Conservation (phyloP, 208 protist species). For the Jaenimonas drosophilae region DNA sequence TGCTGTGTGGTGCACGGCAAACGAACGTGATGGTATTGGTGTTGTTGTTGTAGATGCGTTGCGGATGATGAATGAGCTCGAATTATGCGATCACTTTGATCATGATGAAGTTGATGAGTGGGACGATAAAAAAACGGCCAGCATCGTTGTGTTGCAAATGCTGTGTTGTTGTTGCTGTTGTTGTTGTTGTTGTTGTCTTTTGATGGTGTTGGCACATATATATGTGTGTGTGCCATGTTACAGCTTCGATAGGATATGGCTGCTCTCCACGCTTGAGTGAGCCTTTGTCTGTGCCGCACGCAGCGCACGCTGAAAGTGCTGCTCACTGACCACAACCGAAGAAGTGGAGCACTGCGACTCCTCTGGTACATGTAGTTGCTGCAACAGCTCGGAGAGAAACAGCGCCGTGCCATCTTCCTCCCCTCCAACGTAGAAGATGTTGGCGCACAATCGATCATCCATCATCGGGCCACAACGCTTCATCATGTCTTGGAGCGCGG, state of each 20-base stretch:
- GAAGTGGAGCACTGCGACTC: neutral
- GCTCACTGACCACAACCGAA: neutral
- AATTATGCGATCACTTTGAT: too few relatives aligned
- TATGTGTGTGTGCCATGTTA: constrained; percentile 2
- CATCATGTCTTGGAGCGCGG: constrained; percentile 14
- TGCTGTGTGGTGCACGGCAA: too few relatives aligned
- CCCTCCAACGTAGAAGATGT: constrained; percentile 63
- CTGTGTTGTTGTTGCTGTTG: constrained; percentile 1
- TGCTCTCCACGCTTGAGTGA: neutral
- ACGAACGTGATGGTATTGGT: too few relatives aligned
- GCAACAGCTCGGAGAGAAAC: constrained; percentile 44
- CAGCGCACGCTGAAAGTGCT: constrained; percentile 18
- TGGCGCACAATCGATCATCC: constrained; percentile 56
- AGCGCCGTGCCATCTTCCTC: constrained; percentile 64
- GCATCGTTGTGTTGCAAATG: too few relatives aligned
- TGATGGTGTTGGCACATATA: neutral
- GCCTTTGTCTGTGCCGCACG: constrained; percentile 8
- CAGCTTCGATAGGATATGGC: constrained; percentile 7
- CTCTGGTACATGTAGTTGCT: constrained; percentile 13
- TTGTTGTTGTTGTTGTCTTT: constrained; percentile 12
- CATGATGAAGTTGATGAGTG: too few relatives aligned
- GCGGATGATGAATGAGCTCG: too few relatives aligned
- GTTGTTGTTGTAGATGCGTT: too few relatives aligned
- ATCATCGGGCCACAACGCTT: constrained; percentile 53
- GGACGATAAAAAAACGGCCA: too few relatives aligned